These are phyloP conservation scores for Aspergillus udagawae DNA, from an alignment of 2,329 filamentous ascomycete genomes.

Conservation along the genomic window DNA sequence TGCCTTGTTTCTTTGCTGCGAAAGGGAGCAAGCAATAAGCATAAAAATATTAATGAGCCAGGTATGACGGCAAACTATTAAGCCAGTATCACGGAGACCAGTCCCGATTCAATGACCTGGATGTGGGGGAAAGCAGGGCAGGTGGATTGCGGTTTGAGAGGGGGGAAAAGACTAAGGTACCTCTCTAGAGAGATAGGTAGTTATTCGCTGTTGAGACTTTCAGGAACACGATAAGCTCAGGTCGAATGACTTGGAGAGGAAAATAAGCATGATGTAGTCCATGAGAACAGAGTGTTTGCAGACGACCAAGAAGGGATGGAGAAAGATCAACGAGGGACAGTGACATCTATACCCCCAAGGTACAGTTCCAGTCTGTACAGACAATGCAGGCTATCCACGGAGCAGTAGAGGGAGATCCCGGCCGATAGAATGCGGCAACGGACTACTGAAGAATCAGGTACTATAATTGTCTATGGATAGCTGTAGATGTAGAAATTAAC, in stretches of 20 bases:
- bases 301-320: background rate
- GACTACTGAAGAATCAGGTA: background rate
- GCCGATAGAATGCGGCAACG: background rate
- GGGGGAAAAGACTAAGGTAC: background rate
- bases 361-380: background rate
- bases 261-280: background rate
- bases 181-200: slow-evolving; percentile 1
- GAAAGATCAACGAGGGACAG: too few species aligned
- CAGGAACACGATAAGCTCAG: background rate
- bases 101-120: slow-evolving; percentile 9
- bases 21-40: background rate
- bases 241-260: background rate
- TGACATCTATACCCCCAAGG: background rate
- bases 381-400: too few species aligned
- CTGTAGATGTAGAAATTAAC: too few species aligned
- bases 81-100: slow-evolving; percentile 7
- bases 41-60: slow-evolving; percentile 10
- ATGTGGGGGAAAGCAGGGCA: slow-evolving; percentile 1
- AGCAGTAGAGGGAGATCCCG: background rate
- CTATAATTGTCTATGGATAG: background rate
- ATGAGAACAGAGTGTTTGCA: background rate
- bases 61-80: slow-evolving; percentile 15
- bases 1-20: background rate
- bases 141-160: slow-evolving; percentile 2
- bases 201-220: background rate